Base-by-base conservation (phyloP, 176 grass and related monocot genomes). In the Panicum miliaceum region DNA sequence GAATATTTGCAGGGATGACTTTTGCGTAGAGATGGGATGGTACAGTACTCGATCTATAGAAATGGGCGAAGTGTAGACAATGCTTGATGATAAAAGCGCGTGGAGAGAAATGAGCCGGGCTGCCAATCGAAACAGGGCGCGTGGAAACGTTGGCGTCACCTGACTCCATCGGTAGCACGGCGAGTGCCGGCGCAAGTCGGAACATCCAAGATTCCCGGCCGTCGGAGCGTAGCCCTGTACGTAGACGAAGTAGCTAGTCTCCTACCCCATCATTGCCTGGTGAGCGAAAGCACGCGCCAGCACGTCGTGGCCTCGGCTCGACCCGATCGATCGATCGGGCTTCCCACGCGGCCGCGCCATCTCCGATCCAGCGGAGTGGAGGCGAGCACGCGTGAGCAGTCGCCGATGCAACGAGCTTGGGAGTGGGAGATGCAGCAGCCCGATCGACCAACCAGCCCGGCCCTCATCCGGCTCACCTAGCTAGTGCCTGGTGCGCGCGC, bases 311-410 rank as follows among this genome's bases (percentile, higher is more conserved):
- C 3, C 52, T 53, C 51, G 13, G 15, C 51, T 53, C 51, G 18
- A 2, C 19, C 51, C 2, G 7, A n/a, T 23, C 54, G 54, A 58
- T 58, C 54, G 7, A 25, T 59, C 10, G 25, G n/a, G 8, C 12
- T 0, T 12, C 8, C 12, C n/a, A n/a, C n/a, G n/a, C n/a, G n/a
- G n/a, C 13, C 12, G 15, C 46, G 37, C 4, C 65, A 22, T 6
- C 29, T 14, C 1, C 22, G 40, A 71, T 48, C 43, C 14, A 29
- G 45, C 26, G 18, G 45, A 73, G 70, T 48, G 23, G 69, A 36
- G 64, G 26, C 70, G 70, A 20, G 70, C 70, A 73, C 70, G 70
- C 70, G 45, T 51, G 42, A 72, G 69, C n/a, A 72, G 43, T 48
- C 25, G 23, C 20, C 7, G 54, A 14, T 26, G 10, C n/a, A 26